These are phyloP conservation scores for Saccharomycopsis sp. DNA, from an alignment of 805 yeast genomes.

Conservation along the genomic window DNA sequence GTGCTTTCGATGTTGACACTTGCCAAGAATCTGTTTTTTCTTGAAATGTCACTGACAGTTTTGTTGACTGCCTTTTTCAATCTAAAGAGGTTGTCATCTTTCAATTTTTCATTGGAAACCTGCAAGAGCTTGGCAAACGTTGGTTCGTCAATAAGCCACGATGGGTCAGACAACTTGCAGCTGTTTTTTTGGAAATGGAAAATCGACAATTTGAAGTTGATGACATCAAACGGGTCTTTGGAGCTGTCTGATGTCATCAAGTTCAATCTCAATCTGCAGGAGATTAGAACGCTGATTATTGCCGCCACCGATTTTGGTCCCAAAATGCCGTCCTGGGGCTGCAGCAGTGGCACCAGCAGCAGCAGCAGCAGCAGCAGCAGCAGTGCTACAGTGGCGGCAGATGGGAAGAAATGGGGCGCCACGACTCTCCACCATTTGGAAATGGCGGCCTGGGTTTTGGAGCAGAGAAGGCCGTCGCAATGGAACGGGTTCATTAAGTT, in stretches of 20 bases:
- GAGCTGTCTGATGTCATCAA: conserved; percentile 30
- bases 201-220: conserved; percentile 56
- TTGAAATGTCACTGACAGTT: conserved; percentile 57
- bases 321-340: conserved; percentile 39
- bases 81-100: conserved; percentile 36
- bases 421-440: conserved; percentile 73
- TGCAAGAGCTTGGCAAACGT: conserved; percentile 31
- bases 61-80: conserved; percentile 60
- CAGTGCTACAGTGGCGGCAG: no score
- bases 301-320: conserved; percentile 70
- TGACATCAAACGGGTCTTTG: conserved; percentile 76
- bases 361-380: no score
- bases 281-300: conserved; percentile 64
- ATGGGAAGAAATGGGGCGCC: conserved; percentile 41
- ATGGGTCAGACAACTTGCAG: conserved; percentile 11
- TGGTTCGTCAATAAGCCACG: conserved; percentile 16
- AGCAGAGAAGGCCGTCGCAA: conserved; percentile 82
- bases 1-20: conserved; percentile 29
- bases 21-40: conserved; percentile 25
- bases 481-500: conserved; percentile 56
- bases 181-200: conserved; percentile 65
- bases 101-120: conserved; percentile 37
- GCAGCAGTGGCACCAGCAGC: not conserved
- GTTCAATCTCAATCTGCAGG: conserved; percentile 57
- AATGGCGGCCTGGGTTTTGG: conserved; percentile 64